phyloP scores from a whole-genome alignment of 169 alveolate genomes.

The Cryptosporidium ryanae region DNA sequence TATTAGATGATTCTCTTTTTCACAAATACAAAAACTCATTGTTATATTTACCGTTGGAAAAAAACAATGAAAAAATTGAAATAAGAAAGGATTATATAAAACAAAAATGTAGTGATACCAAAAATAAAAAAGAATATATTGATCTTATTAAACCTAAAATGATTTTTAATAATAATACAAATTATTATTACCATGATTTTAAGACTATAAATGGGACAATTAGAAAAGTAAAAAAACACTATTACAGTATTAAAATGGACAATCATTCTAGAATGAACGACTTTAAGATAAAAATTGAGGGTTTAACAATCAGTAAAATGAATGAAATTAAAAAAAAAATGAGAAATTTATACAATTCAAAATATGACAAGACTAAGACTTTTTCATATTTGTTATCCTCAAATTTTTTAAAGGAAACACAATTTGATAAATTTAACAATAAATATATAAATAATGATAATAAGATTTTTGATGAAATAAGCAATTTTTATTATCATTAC shows the following conservation, averaged over 20 bases:
- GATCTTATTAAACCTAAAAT: not conserved
- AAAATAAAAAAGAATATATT: not conserved
- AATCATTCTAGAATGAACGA: no score
- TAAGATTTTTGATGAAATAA: not conserved
- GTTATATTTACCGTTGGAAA: not conserved
- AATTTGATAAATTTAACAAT: not conserved
- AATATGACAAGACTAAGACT: no score
- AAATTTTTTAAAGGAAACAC: not conserved
- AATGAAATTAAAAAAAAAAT: no score
- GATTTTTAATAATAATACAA: not conserved
- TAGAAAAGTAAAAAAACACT: no score
- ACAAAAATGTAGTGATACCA: not conserved
- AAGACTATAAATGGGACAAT: no score
- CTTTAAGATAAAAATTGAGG: no score
- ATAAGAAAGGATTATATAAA: not conserved
- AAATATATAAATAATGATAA: not conserved
- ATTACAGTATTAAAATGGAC: no score
- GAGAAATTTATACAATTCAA: no score
- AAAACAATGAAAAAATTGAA: not conserved
- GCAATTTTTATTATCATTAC: slow-evolving; percentile 45
- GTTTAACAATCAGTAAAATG: no score
- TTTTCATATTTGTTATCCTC: not conserved
- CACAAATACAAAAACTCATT: not conserved
- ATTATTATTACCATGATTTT: no score
- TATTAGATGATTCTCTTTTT: slow-evolving; percentile 1